Conservation (phyloP, 495 filamentous ascomycete species). For the Talaromyces wortmannii region DNA sequence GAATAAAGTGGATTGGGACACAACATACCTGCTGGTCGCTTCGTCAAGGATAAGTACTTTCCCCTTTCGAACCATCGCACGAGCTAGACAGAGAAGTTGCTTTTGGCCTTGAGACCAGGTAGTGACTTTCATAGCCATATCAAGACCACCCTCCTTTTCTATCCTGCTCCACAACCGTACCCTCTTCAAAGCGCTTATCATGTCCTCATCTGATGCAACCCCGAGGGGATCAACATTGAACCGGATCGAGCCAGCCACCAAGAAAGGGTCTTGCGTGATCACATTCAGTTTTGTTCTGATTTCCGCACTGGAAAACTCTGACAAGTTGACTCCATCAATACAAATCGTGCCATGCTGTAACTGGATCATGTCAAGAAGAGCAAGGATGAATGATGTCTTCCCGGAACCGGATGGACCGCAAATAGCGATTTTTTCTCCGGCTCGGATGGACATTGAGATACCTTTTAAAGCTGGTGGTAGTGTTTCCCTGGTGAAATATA, state of each 20-base stretch:
- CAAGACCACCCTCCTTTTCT: slow-evolving; percentile 41
- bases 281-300: slow-evolving; percentile 3
- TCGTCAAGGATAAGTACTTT: slow-evolving; percentile 46
- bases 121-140: slow-evolving; percentile 40
- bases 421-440: slow-evolving; percentile 52
- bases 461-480: slow-evolving; percentile 6
- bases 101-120: slow-evolving; percentile 54
- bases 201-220: neutral
- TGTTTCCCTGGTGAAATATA: too few relatives aligned
- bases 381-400: slow-evolving; percentile 29
- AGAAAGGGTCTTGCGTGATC: slow-evolving; percentile 8
- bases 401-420: slow-evolving; percentile 38
- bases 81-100: slow-evolving; percentile 59
- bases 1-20: too few relatives aligned
- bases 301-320: neutral
- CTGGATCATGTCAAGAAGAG: slow-evolving; percentile 36
- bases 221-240: slow-evolving; percentile 7
- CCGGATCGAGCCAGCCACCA: slow-evolving; percentile 6
- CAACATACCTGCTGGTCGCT: slow-evolving; percentile 26
- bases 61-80: slow-evolving; percentile 45
- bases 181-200: slow-evolving; percentile 36
- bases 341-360: slow-evolving; percentile 18
- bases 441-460: slow-evolving; percentile 38
- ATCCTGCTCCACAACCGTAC: slow-evolving; percentile 44
- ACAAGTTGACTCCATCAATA: slow-evolving; percentile 32